Percentiles rank a stretch among this genome's conserved stretches.
These are phyloP conservation scores for Mycotypha africana DNA, from an alignment of 371 early-diverging fungal species.

Conservation along the genomic window DNA sequence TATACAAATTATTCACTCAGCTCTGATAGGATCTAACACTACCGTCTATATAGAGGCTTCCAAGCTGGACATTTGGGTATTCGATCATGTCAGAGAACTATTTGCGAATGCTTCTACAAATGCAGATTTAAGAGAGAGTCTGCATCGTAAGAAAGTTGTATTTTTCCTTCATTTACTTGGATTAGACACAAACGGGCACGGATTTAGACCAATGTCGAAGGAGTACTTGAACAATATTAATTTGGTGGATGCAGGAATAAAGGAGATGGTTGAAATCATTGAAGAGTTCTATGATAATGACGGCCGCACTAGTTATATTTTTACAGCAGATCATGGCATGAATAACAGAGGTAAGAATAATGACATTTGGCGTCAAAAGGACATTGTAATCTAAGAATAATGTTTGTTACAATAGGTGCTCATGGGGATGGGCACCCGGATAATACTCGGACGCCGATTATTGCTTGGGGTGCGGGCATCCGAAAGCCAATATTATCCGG, in stretches of 20 bases:
- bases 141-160: constrained; percentile 74
- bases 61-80: constrained; percentile 87
- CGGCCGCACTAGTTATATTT: constrained; percentile 79
- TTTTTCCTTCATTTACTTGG: constrained; percentile 93
- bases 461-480: constrained; percentile 95
- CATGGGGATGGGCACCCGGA: constrained; percentile 97
- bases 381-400: not conserved
- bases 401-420: constrained; percentile 38
- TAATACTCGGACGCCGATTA: constrained; percentile 88
- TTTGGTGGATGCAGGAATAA: constrained; percentile 75
- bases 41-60: constrained; percentile 68
- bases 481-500: constrained; percentile 43
- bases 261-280: constrained; percentile 56
- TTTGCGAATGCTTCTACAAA: constrained; percentile 42
- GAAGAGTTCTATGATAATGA: constrained; percentile 78
- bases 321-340: constrained; percentile 97
- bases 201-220: constrained; percentile 77
- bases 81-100: constrained; percentile 56
- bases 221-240: constrained; percentile 81
- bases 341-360: constrained; percentile 62
- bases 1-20: no score
- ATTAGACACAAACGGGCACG: constrained; percentile 94
- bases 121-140: constrained; percentile 40
- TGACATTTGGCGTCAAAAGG: not conserved
- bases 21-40: no score